Percentiles rank a stretch among this genome's conserved stretches.
Evolutionary conservation across 495 filamentous ascomycete genomes (phyloP).

Genomic region (Penicillium silybi): DNA sequence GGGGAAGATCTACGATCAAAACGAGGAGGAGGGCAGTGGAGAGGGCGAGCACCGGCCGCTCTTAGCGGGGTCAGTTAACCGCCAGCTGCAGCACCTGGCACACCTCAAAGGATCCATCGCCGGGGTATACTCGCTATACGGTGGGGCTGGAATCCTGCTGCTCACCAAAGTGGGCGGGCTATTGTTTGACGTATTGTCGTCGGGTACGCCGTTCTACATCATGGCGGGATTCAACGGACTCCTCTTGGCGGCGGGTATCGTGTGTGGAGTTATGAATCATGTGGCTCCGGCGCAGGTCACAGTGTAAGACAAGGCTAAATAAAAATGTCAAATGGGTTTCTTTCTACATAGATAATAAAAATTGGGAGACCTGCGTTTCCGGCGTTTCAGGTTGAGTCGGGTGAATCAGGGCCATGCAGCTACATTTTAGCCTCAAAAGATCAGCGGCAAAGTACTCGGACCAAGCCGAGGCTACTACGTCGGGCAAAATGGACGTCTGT

Average conservation of each 20-base stretch:
- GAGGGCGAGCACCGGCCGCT: constrained; percentile 34
- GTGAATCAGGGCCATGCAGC: background rate
- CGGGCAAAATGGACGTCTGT: background rate
- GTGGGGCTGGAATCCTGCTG: constrained; percentile 85
- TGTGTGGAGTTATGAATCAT: constrained; percentile 29
- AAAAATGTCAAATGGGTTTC: background rate
- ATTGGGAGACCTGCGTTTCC: background rate
- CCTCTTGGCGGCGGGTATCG: constrained; percentile 56
- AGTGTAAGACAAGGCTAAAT: background rate
- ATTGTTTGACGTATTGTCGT: constrained; percentile 67
- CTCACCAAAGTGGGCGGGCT: constrained; percentile 90
- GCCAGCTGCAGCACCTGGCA: constrained; percentile 27
- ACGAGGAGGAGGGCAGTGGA: constrained; percentile 10
- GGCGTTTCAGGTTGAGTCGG: background rate
- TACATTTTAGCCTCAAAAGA: background rate
- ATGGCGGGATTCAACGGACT: constrained; percentile 83
- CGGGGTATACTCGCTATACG: constrained; percentile 85
- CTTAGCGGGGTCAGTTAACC: constrained; percentile 18
- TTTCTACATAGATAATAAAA: background rate
- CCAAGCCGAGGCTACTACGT: background rate
- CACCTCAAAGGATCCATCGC: constrained; percentile 89
- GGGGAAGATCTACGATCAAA: constrained; percentile 16
- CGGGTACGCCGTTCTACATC: constrained; percentile 83
- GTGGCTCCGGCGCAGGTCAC: constrained; percentile 11
- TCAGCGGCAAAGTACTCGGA: background rate